Conservation (phyloP, 225 moss, liverwort and hornwort species). For the Marchantia paleacea region DNA sequence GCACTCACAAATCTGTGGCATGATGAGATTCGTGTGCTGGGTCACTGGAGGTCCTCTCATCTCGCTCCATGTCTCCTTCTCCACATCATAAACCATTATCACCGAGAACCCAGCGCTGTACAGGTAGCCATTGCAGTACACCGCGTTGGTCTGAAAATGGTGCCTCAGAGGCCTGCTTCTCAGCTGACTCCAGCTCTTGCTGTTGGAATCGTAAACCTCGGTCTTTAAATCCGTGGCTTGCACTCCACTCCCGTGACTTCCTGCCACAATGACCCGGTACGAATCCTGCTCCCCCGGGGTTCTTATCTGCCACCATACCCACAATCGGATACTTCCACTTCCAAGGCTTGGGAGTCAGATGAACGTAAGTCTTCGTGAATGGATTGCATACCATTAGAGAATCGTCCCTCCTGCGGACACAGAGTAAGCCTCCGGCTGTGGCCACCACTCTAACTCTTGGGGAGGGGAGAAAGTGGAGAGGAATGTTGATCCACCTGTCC, state of each 20-base stretch:
- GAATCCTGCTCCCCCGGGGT: slow-evolving; percentile 28
- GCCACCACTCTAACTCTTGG: slow-evolving; percentile 64
- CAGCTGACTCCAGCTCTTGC: slow-evolving; percentile 54
- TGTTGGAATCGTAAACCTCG: slow-evolving; percentile 65
- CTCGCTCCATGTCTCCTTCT: slow-evolving; percentile 37
- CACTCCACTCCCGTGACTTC: slow-evolving; percentile 52
- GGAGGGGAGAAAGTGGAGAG: slow-evolving; percentile 58
- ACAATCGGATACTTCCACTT: slow-evolving; percentile 78
- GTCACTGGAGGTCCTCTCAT: slow-evolving; percentile 46
- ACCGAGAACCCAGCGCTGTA: slow-evolving; percentile 70
- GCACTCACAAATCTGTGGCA: slow-evolving; percentile 47
- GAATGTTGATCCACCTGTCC: slow-evolving; percentile 60
- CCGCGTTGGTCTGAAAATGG: slow-evolving; percentile 67
- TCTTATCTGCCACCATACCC: slow-evolving; percentile 65
- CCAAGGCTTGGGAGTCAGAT: slow-evolving; percentile 53
- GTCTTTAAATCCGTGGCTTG: slow-evolving; percentile 57
- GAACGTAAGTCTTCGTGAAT: slow-evolving; percentile 55
- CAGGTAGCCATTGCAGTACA: slow-evolving; percentile 56
- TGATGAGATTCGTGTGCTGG: slow-evolving; percentile 43
- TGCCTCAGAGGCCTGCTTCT: slow-evolving; percentile 52
- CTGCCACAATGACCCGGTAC: slow-evolving; percentile 65
- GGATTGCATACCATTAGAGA: slow-evolving; percentile 76
- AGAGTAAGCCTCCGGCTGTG: slow-evolving; percentile 66
- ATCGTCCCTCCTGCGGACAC: slow-evolving; percentile 62
- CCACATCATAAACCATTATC: slow-evolving; percentile 44